phyloP scores from a whole-genome alignment of 352 stramenopile genomes.

The Pythium scleroteichum region DNA sequence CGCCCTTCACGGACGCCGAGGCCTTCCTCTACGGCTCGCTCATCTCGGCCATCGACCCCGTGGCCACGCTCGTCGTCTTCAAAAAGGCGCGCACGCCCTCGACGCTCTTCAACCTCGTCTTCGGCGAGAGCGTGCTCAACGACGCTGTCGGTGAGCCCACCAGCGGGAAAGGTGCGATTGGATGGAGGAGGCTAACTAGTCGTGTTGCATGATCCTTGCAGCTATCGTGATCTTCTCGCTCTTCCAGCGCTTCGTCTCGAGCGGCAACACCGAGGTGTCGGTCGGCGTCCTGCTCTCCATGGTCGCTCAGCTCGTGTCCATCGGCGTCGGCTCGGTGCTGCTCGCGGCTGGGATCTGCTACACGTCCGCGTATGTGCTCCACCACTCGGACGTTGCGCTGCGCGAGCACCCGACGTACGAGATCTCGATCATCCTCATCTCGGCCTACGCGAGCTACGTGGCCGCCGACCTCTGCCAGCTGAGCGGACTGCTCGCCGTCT shows the following conservation, averaged over 20 bases:
- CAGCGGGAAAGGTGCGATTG: too few species aligned
- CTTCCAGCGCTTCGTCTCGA: slow-evolving; percentile 54
- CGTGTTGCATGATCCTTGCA: too few species aligned
- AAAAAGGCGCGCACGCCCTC: slow-evolving; percentile 73
- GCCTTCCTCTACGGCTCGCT: slow-evolving; percentile 89
- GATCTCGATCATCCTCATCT: slow-evolving; percentile 68
- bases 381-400: slow-evolving; percentile 36
- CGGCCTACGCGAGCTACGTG: slow-evolving; percentile 72
- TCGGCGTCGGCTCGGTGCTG: slow-evolving; percentile 48
- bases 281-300: slow-evolving; percentile 25
- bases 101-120: slow-evolving; percentile 92
- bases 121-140: slow-evolving; percentile 89
- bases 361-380: slow-evolving; percentile 44
- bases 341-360: slow-evolving; percentile 50
- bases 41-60: slow-evolving; percentile 91
- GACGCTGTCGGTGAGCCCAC: slow-evolving; percentile 74
- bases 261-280: slow-evolving; percentile 38
- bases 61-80: slow-evolving; percentile 91
- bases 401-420: slow-evolving; percentile 56
- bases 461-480: slow-evolving; percentile 56
- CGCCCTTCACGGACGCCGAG: slow-evolving; percentile 76
- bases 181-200: too few species aligned
- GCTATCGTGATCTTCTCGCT: slow-evolving; percentile 78
- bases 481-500: slow-evolving; percentile 90
- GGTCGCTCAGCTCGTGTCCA: slow-evolving; percentile 36